Evolutionary conservation across 192 early-diverging fungal genomes (phyloP), one percentile per base, ranked within the genome.

Genomic region (Phycomyces nitens): DNA sequence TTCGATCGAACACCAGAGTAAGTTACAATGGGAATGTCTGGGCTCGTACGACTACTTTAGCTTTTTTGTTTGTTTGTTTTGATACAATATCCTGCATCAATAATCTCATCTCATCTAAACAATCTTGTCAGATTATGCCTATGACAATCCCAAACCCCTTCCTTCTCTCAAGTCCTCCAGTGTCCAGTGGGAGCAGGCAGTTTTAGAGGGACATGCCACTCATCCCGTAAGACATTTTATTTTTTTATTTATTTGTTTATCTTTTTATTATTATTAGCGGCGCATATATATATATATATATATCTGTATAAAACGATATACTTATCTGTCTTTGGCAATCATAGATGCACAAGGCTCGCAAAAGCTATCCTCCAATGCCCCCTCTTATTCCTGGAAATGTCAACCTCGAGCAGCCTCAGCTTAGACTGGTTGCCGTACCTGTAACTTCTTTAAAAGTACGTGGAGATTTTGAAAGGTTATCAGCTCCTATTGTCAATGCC

Each of bases 121-220:
- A 54, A 11, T 42, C 20, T 43, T 77, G 53, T 50, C 29, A 71
- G 74, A 66, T 59, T 77, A 64, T 54, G 73, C 72, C 21, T 81
- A 79, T 67, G 66, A 64, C 11, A 64, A 77, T 41, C 64, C 68
- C 16, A 65, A 62, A 12, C 20, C 65, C 15, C 18, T 65, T 0
- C 80, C 75, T 18, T 55, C 68, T 10, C 50, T 80, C 10, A 18
- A 27, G 0, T 82, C 84, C 1, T 65, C 76, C 1, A 73, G 76
- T 11, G 61, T 86, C 11, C 84, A 82, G 40, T 88, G 87, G 87
- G 87, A 88, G 53, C 85, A 88, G 65, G 68, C 71, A 54, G 70
- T 88, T 16, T 53, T 84, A 8, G 87, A 88, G 55, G 87, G 87
- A 14, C 87, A 88, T 65, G 79, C 85, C n/a, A 83, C 84, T 0